A percentile compares a stretch with the other conserved stretches of the same genome.
Evolutionary conservation across 345 rosid species (phyloP).

Genomic region (Camelina hispida): DNA sequence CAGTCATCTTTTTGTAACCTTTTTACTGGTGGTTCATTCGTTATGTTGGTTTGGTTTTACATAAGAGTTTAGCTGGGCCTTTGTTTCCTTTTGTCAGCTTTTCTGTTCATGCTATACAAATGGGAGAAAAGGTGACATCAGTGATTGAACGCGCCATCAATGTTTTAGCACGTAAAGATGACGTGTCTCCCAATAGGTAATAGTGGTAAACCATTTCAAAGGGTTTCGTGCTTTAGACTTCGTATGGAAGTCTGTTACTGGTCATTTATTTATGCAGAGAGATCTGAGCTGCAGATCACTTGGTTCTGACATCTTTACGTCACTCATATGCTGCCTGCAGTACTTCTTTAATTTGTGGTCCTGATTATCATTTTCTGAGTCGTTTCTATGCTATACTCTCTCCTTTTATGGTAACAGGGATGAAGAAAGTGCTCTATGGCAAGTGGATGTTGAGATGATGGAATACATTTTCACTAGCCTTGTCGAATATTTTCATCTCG

Average conservation of each 20-base stretch:
- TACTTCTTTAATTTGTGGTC: constrained; percentile 13
- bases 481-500: constrained; percentile 87
- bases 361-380: constrained; percentile 27
- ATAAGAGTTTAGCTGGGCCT: constrained; percentile 14
- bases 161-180: constrained; percentile 78
- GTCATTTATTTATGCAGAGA: constrained; percentile 3
- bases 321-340: constrained; percentile 10
- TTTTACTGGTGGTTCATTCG: constrained; percentile 20
- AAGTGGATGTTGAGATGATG: constrained; percentile 89
- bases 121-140: constrained; percentile 89
- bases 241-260: constrained; percentile 4
- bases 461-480: constrained; percentile 87
- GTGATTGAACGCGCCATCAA: constrained; percentile 84
- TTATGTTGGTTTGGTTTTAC: constrained; percentile 23
- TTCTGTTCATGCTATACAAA: constrained; percentile 91
- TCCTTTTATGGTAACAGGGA: constrained; percentile 56
- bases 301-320: constrained; percentile 22
- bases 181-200: constrained; percentile 66
- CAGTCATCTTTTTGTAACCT: constrained; percentile 23
- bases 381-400: constrained; percentile 15
- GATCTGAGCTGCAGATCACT: constrained; percentile 23
- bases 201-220: constrained; percentile 9
- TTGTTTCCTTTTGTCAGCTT: constrained; percentile 55
- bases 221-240: constrained; percentile 7
- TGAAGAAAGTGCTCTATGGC: constrained; percentile 65